These are phyloP conservation scores for Pichia sorboxylosa DNA, from an alignment of 1,139 yeast genomes.

Conservation along the genomic window DNA sequence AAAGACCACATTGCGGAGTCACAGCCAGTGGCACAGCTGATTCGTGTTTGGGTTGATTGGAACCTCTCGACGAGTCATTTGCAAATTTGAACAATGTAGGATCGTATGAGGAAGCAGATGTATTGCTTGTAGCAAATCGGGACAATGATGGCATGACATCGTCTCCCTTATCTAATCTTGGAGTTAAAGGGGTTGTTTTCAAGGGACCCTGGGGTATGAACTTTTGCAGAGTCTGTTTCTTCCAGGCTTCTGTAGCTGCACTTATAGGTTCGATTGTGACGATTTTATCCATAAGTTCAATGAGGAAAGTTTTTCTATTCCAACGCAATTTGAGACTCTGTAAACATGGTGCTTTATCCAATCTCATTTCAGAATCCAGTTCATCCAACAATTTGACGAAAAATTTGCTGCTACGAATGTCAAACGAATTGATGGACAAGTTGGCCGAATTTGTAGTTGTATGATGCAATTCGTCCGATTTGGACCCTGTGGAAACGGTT, in stretches of 20 bases:
- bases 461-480: not conserved
- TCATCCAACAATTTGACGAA: conserved; percentile 64
- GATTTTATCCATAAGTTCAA: conserved; percentile 64
- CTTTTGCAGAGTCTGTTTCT: conserved; percentile 15
- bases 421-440: conserved; percentile 6
- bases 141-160: conserved; percentile 3
- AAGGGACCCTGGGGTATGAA: conserved; percentile 4
- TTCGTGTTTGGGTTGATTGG: conserved; percentile 11
- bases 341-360: conserved; percentile 47
- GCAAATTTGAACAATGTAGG: conserved; percentile 6
- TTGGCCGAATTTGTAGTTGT: not conserved
- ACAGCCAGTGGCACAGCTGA: conserved; percentile 53
- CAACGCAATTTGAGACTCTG: conserved; percentile 32
- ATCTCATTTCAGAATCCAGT: conserved; percentile 56
- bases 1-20: conserved; percentile 62
- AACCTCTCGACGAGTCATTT: conserved; percentile 7
- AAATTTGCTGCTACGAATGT: conserved; percentile 41
- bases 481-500: not conserved
- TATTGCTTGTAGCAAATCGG: conserved; percentile 4
- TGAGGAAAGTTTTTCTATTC: conserved; percentile 41
- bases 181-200: conserved; percentile 7
- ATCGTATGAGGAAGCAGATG: conserved; percentile 5
- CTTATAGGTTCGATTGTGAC: conserved; percentile 81
- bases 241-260: conserved; percentile 66
- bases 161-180: conserved; percentile 3